Evolutionary conservation across 2,329 filamentous ascomycete species (phyloP).

Genomic region (Trichoderma afroharzianum): DNA sequence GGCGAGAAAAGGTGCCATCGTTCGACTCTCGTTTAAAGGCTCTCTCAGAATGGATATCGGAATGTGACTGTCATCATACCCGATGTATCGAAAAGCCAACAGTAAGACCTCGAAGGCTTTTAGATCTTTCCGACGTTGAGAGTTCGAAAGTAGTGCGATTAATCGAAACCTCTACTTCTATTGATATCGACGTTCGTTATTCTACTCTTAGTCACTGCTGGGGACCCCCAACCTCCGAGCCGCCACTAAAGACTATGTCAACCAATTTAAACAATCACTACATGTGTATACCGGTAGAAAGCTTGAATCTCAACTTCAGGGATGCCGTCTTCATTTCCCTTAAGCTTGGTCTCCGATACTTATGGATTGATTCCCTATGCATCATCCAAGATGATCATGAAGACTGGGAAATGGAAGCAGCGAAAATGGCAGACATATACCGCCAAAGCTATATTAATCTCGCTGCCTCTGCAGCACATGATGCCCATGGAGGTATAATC

Average conservation of each 20-base stretch:
- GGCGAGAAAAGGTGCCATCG: background rate
- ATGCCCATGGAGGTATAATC: background rate
- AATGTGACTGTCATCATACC: background rate
- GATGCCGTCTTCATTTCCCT: background rate
- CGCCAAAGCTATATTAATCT: background rate
- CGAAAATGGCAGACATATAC: background rate
- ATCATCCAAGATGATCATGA: background rate
- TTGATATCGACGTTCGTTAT: background rate
- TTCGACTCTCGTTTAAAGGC: background rate
- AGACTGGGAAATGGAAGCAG: background rate
- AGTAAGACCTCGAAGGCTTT: background rate
- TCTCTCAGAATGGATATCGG: background rate
- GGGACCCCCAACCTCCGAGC: background rate
- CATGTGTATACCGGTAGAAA: background rate
- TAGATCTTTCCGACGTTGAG: background rate
- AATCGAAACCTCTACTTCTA: background rate
- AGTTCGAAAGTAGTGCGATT: background rate
- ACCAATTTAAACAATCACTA: background rate
- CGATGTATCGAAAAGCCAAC: background rate
- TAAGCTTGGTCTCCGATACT: background rate
- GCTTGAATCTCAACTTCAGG: background rate
- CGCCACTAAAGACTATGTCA: background rate
- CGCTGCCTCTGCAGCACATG: background rate
- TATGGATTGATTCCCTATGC: background rate
- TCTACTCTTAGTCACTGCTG: background rate